Evolutionary conservation across 148 eudicot genomes (phyloP).

Genomic region (Vaccinium myrtillus): DNA sequence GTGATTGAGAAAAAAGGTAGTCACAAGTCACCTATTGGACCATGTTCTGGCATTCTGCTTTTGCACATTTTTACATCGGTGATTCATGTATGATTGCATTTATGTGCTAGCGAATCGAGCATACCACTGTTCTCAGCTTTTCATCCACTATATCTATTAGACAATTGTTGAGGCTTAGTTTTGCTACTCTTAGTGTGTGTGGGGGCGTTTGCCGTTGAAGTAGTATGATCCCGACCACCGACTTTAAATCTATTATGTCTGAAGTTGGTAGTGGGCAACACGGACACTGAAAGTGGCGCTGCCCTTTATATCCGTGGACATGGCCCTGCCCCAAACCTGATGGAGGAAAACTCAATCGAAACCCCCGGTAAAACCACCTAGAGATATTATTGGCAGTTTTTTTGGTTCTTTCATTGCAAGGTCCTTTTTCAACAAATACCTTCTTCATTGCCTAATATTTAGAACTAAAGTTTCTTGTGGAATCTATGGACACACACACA

Average conservation of each 20-base stretch:
- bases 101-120: background rate
- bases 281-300: background rate
- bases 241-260: background rate
- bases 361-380: background rate
- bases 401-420: background rate
- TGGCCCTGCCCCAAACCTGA: background rate
- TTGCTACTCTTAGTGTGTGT: background rate
- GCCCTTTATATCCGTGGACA: background rate
- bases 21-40: background rate
- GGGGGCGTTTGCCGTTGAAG: background rate
- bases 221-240: background rate
- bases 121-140: background rate
- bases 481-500: background rate
- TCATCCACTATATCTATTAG: background rate
- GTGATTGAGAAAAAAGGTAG: background rate
- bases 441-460: background rate
- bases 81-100: background rate
- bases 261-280: background rate
- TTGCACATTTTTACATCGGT: background rate
- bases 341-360: background rate
- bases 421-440: background rate
- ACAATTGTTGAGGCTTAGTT: background rate
- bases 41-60: slow-evolving; percentile 1
- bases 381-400: background rate
- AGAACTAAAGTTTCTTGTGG: background rate